These are phyloP conservation scores for Pythium rishiriense DNA, from an alignment of 352 stramenopile genomes.

Conservation along the genomic window DNA sequence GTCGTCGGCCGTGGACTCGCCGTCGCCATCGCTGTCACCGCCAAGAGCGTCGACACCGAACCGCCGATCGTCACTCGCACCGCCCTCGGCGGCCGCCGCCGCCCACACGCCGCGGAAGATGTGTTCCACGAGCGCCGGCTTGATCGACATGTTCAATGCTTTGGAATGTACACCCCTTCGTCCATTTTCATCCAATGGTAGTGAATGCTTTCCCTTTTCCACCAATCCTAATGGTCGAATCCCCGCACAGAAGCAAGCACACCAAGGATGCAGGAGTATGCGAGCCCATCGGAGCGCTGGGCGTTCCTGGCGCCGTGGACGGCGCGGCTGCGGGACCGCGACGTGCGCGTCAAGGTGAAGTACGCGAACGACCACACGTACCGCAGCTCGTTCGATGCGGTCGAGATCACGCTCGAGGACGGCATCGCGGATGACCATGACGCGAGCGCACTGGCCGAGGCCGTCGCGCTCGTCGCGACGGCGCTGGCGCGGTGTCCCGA, in stretches of 20 bases:
- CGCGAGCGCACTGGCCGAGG: slow-evolving; percentile 6
- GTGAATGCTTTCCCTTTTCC: background rate
- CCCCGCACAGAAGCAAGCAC: too few relatives aligned
- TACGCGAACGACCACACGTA: slow-evolving; percentile 12
- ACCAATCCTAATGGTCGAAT: background rate
- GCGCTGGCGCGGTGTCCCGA: slow-evolving; percentile 8
- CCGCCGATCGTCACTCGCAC: slow-evolving; percentile 14
- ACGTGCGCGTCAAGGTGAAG: slow-evolving; percentile 7
- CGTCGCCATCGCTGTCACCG: slow-evolving; percentile 46
- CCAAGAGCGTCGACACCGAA: slow-evolving; percentile 9
- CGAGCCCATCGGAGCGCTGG: slow-evolving; percentile 14
- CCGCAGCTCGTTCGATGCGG: slow-evolving; percentile 15
- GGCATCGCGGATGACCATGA: background rate
- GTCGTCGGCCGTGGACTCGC: slow-evolving; percentile 39
- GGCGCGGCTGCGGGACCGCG: slow-evolving; percentile 7
- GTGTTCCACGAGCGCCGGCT: slow-evolving; percentile 66
- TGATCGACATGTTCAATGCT: slow-evolving; percentile 39
- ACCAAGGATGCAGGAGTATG: slow-evolving; percentile 16
- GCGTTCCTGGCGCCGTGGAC: slow-evolving; percentile 24
- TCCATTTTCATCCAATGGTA: background rate
- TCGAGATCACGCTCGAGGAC: slow-evolving; percentile 14
- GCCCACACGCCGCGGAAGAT: slow-evolving; percentile 70
- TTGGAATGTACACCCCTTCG: too few relatives aligned
- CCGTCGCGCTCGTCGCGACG: slow-evolving; percentile 21
- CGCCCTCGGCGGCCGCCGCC: slow-evolving; percentile 25